Conservation (phyloP, 306 rosid genomes). For the Cucumis hystrix region DNA sequence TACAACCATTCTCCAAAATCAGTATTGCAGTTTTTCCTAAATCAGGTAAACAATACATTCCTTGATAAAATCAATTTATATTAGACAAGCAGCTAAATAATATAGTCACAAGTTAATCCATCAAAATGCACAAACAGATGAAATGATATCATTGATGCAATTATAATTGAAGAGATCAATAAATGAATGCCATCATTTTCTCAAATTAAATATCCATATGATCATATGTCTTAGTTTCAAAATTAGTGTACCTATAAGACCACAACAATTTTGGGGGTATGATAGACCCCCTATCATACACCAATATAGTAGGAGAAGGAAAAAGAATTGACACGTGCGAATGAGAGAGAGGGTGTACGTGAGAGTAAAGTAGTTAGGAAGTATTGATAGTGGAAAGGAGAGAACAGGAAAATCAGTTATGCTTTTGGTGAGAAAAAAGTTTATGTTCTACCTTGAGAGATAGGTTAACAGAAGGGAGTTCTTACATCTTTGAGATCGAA, state of each 20-base stretch:
- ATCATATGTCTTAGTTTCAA: neutral
- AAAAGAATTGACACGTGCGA: too few species aligned
- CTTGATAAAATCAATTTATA: neutral
- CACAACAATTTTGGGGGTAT: too few species aligned
- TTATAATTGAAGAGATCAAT: neutral
- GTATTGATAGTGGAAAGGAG: too few species aligned
- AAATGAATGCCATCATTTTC: neutral
- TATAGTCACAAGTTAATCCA: neutral
- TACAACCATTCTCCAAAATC: conserved; percentile 27
- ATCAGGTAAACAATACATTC: neutral
- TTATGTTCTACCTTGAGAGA: too few species aligned
- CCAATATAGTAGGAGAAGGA: too few species aligned
- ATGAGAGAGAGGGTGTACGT: too few species aligned
- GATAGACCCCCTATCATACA: too few species aligned
- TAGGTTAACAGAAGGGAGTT: too few species aligned
- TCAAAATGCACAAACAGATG: neutral
- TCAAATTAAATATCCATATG: neutral
- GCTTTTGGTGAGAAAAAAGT: too few species aligned
- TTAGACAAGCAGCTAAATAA: neutral
- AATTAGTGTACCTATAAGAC: neutral
- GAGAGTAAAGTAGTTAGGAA: too few species aligned
- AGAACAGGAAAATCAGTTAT: too few species aligned
- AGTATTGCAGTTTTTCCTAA: conserved; percentile 31
- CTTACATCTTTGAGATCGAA: too few species aligned
- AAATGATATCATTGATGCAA: neutral